These are phyloP conservation scores for Naganishia albida DNA, from an alignment of 1,284 basidiomycete species.

Conservation along the genomic window DNA sequence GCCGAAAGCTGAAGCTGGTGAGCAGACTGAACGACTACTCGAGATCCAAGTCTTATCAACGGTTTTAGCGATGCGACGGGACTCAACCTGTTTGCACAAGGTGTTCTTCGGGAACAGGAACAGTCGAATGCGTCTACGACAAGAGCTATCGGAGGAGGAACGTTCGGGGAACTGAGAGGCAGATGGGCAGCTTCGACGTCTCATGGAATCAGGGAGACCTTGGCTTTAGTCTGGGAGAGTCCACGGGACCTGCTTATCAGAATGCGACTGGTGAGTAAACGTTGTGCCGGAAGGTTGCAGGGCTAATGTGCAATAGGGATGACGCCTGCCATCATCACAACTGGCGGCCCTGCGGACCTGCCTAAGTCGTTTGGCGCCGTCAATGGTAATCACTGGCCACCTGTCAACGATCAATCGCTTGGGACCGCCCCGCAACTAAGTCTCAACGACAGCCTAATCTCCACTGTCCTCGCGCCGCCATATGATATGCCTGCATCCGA, in stretches of 20 bases:
- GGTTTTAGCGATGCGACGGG: constrained; percentile 15
- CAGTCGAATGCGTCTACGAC: constrained; percentile 13
- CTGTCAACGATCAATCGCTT: not conserved
- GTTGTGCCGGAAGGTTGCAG: too few species aligned
- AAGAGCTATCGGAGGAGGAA: not conserved
- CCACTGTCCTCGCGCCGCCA: not conserved
- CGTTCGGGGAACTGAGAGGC: not conserved
- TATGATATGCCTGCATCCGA: not conserved
- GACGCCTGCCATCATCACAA: not conserved
- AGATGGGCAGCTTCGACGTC: not conserved
- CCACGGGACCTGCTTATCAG: not conserved
- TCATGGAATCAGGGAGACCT: not conserved
- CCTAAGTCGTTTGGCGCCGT: not conserved
- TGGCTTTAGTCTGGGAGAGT: not conserved
- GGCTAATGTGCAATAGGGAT: not conserved
- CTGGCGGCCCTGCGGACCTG: not conserved
- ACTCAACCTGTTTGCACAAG: constrained; percentile 11
- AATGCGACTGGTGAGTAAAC: not conserved
- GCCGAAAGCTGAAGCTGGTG: constrained; percentile 21
- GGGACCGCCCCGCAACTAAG: not conserved
- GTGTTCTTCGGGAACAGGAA: not conserved
- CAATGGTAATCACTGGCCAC: not conserved
- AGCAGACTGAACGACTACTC: not conserved
- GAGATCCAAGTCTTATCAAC: not conserved
- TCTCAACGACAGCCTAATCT: not conserved